Percentiles rank a stretch among this genome's conserved stretches.
These are phyloP conservation scores for Nigrospora sphaerica DNA, from an alignment of 2,329 filamentous ascomycete genomes.

Conservation along the genomic window DNA sequence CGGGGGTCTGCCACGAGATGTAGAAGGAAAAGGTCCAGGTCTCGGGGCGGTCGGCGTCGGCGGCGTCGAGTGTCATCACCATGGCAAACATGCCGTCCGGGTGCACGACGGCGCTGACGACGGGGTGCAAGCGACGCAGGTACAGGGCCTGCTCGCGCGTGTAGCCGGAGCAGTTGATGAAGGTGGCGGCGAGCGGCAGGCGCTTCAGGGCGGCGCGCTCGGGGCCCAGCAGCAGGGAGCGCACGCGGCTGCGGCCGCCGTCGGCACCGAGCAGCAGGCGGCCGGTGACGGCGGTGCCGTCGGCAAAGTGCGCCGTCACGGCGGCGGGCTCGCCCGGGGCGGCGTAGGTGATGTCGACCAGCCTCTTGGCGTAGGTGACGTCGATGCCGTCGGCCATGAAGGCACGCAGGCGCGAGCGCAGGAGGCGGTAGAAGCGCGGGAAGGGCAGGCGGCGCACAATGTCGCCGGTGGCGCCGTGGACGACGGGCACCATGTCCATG, in stretches of 20 bases:
- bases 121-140: constrained; percentile 31
- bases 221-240: constrained; percentile 20
- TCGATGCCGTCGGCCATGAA: constrained; percentile 25
- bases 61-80: constrained; percentile 35
- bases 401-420: constrained; percentile 26
- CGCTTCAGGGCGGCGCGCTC: constrained; percentile 22
- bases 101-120: constrained; percentile 33
- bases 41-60: constrained; percentile 26
- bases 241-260: constrained; percentile 20
- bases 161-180: constrained; percentile 31
- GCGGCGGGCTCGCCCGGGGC: constrained; percentile 12
- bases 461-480: constrained; percentile 15
- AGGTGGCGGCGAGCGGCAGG: constrained; percentile 36
- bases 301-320: constrained; percentile 22
- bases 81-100: constrained; percentile 35
- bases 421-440: constrained; percentile 11
- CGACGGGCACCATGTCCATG: constrained; percentile 5
- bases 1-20: constrained; percentile 31
- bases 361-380: constrained; percentile 28
- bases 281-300: constrained; percentile 19
- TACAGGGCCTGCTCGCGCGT: constrained; percentile 32
- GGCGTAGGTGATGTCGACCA: constrained; percentile 23
- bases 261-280: constrained; percentile 25
- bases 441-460: constrained; percentile 6
- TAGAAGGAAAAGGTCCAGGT: constrained; percentile 40